Percentiles rank a stretch among this genome's conserved stretches.
phyloP scores from a whole-genome alignment of 495 filamentous ascomycete genomes.

The Neurospora pannonica region DNA sequence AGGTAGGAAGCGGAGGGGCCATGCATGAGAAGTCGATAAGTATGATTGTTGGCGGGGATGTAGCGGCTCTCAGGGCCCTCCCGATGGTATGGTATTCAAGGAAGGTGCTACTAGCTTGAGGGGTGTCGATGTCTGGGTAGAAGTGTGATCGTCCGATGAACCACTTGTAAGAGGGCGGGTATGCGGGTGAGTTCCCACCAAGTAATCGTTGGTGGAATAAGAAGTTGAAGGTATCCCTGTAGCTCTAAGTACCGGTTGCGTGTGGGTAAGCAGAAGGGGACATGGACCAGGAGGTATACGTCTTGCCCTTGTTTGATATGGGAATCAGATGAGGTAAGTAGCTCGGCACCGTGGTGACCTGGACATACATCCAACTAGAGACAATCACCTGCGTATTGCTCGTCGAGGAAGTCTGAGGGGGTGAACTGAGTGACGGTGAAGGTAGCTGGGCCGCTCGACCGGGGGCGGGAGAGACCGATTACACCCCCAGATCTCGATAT shows the following conservation, averaged over 20 bases:
- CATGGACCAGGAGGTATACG: not conserved
- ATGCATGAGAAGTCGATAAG: not conserved
- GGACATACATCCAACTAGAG: not conserved
- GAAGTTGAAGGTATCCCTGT: slow-evolving; percentile 11
- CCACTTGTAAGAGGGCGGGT: slow-evolving; percentile 16
- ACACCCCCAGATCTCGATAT: not conserved
- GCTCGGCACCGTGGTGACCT: not conserved
- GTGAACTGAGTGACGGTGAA: slow-evolving; percentile 5
- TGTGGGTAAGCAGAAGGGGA: not conserved
- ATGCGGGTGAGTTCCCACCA: slow-evolving; percentile 20
- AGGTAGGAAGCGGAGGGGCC: not conserved
- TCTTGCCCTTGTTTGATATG: slow-evolving; percentile 1
- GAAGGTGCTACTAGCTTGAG: slow-evolving; percentile 13
- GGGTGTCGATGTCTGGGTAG: slow-evolving; percentile 2
- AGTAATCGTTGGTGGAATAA: slow-evolving; percentile 15
- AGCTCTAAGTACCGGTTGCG: not conserved
- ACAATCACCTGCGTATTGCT: not conserved
- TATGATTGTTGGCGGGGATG: not conserved
- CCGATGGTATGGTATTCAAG: not conserved
- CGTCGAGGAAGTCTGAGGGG: not conserved
- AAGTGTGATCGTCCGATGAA: slow-evolving; percentile 9
- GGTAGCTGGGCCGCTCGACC: slow-evolving; percentile 3
- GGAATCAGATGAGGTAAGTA: slow-evolving; percentile 5
- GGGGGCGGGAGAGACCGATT: slow-evolving; percentile 10
- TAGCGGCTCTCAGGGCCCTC: not conserved